phyloP scores from a whole-genome alignment of 2,329 filamentous ascomycete species.

The Ustilaginoidea virens region DNA sequence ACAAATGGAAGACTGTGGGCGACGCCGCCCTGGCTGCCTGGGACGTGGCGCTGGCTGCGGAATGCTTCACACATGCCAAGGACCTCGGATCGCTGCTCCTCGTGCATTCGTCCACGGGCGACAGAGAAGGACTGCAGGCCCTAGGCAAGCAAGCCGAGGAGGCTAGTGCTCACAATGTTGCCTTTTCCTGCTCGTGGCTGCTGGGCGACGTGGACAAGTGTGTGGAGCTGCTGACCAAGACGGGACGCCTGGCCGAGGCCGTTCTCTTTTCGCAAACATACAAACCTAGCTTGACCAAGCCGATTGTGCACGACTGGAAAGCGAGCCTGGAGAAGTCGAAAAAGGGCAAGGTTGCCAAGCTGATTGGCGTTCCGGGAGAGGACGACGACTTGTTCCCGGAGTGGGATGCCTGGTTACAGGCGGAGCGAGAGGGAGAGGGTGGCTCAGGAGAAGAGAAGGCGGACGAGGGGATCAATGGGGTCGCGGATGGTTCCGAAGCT shows the following conservation, averaged over 20 bases:
- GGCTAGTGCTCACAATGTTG: slow-evolving; percentile 75
- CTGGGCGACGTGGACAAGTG: slow-evolving; percentile 70
- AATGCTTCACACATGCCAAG: slow-evolving; percentile 84
- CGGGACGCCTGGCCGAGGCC: slow-evolving; percentile 68
- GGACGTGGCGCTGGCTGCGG: slow-evolving; percentile 77
- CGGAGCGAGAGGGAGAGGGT: slow-evolving; percentile 65
- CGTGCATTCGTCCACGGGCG: slow-evolving; percentile 72
- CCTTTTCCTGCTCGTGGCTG: slow-evolving; percentile 83
- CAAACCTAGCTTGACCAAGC: slow-evolving; percentile 61
- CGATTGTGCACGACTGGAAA: slow-evolving; percentile 68
- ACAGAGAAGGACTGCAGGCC: slow-evolving; percentile 55
- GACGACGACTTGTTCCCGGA: slow-evolving; percentile 87
- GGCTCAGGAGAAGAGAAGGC: slow-evolving; percentile 15
- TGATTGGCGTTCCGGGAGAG: slow-evolving; percentile 67
- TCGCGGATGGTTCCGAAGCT: slow-evolving; percentile 4
- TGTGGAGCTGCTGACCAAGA: slow-evolving; percentile 63
- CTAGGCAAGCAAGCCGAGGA: slow-evolving; percentile 63
- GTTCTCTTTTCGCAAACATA: slow-evolving; percentile 92
- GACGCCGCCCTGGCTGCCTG: slow-evolving; percentile 77
- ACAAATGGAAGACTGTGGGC: slow-evolving; percentile 97
- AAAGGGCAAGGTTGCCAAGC: slow-evolving; percentile 70
- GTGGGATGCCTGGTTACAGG: slow-evolving; percentile 77
- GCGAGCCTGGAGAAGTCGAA: slow-evolving; percentile 66
- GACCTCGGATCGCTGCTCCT: slow-evolving; percentile 82
- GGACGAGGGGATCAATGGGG: neutral